Evolutionary conservation across 495 filamentous ascomycete genomes (phyloP).

Genomic region (Venustampulla echinocandica): DNA sequence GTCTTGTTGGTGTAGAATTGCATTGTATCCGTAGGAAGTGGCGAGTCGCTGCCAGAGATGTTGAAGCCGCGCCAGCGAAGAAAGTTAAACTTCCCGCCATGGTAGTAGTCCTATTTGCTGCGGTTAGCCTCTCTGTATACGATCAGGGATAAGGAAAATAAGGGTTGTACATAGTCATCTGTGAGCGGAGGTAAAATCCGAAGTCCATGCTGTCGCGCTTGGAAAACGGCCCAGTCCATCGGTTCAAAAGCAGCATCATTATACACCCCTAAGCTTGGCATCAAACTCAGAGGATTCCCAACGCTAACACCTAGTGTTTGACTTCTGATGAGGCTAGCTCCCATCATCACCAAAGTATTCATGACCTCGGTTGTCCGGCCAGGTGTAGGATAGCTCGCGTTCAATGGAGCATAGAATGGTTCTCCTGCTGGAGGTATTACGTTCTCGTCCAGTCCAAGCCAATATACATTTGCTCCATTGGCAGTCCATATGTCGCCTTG

Average conservation of each 20-base stretch:
- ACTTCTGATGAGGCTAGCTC: constrained; percentile 42
- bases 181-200: constrained; percentile 40
- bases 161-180: constrained; percentile 34
- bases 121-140: not conserved
- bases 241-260: constrained; percentile 41
- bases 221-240: constrained; percentile 47
- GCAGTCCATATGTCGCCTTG: constrained; percentile 39
- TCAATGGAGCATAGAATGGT: constrained; percentile 40
- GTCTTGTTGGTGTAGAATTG: constrained; percentile 45
- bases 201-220: constrained; percentile 42
- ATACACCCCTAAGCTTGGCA: constrained; percentile 34
- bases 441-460: constrained; percentile 51
- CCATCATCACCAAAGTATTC: constrained; percentile 40
- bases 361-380: constrained; percentile 46
- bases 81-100: constrained; percentile 50
- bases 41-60: constrained; percentile 30
- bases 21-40: constrained; percentile 32
- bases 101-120: constrained; percentile 42
- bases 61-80: constrained; percentile 44
- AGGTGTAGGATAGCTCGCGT: constrained; percentile 44
- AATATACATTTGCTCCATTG: constrained; percentile 47
- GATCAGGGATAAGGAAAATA: not conserved
- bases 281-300: constrained; percentile 43
- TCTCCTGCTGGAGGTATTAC: constrained; percentile 39
- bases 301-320: constrained; percentile 46